A percentile compares a stretch with the other conserved stretches of the same genome.
phyloP scores from a whole-genome alignment of 495 filamentous ascomycete species.

The Chaetomium tenue region DNA sequence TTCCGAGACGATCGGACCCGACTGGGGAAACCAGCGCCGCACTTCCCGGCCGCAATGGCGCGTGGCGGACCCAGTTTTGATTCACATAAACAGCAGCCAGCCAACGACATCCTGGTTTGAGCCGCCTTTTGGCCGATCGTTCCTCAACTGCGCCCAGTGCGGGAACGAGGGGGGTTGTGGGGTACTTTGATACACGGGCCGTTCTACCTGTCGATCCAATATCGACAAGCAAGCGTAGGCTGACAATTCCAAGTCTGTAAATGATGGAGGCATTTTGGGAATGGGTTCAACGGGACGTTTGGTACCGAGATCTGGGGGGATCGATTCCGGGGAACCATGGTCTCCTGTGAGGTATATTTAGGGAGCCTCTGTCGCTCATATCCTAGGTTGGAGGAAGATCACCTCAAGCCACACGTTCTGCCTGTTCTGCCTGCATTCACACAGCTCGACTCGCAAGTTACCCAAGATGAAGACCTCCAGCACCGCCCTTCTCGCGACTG shows the following conservation, averaged over 20 bases:
- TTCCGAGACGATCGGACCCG: constrained; percentile 13
- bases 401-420: neutral
- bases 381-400: neutral
- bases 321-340: too few relatives aligned
- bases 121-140: constrained; percentile 10
- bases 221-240: constrained; percentile 5
- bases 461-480: constrained; percentile 23
- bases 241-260: neutral
- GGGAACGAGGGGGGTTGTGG: neutral
- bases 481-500: constrained; percentile 19
- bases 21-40: constrained; percentile 12
- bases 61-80: constrained; percentile 17
- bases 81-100: constrained; percentile 13
- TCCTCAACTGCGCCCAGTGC: neutral
- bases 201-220: constrained; percentile 20
- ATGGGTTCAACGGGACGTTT: neutral
- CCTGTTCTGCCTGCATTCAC: neutral
- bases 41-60: constrained; percentile 10
- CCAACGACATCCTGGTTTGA: constrained; percentile 1
- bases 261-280: neutral
- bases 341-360: neutral
- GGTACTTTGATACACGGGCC: constrained; percentile 5
- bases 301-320: constrained; percentile 4
- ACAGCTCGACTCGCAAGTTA: constrained; percentile 6
- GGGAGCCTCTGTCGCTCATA: neutral